phyloP scores from a whole-genome alignment of 345 rosid genomes.

The Eucalyptus tenuipes region DNA sequence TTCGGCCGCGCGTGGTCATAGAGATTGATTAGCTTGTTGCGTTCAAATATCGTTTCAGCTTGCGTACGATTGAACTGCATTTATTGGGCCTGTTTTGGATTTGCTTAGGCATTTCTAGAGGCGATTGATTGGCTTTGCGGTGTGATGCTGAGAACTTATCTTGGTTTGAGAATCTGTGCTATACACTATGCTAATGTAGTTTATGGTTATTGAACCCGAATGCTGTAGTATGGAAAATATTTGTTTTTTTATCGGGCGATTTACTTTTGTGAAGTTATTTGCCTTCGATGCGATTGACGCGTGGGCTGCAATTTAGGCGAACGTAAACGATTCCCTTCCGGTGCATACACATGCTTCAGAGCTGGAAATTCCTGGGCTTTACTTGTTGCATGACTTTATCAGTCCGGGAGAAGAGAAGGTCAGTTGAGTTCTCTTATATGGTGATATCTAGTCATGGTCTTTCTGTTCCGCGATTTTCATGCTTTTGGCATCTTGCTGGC shows the following conservation, averaged over 20 bases:
- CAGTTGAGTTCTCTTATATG: neutral
- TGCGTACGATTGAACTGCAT: neutral
- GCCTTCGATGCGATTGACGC: neutral
- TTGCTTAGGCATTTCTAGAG: neutral
- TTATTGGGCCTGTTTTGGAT: neutral
- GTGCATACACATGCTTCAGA: constrained; percentile 53
- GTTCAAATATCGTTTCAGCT: too few relatives aligned
- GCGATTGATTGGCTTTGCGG: neutral
- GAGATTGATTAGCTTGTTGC: neutral
- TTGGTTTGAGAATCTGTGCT: neutral
- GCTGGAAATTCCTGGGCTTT: constrained; percentile 71
- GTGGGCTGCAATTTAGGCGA: neutral
- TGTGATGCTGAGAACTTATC: neutral
- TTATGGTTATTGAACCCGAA: neutral
- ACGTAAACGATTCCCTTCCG: constrained; percentile 28
- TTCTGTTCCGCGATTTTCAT: neutral
- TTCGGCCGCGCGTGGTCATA: neutral
- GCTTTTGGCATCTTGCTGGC: neutral
- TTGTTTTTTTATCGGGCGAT: neutral
- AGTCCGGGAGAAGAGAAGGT: constrained; percentile 64
- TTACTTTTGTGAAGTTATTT: neutral
- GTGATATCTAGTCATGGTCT: neutral
- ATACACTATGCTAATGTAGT: neutral
- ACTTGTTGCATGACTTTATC: constrained; percentile 53
- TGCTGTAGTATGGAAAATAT: neutral